Conservation (phyloP, 2,329 filamentous ascomycete genomes). For the Akanthomyces dipterigenus region DNA sequence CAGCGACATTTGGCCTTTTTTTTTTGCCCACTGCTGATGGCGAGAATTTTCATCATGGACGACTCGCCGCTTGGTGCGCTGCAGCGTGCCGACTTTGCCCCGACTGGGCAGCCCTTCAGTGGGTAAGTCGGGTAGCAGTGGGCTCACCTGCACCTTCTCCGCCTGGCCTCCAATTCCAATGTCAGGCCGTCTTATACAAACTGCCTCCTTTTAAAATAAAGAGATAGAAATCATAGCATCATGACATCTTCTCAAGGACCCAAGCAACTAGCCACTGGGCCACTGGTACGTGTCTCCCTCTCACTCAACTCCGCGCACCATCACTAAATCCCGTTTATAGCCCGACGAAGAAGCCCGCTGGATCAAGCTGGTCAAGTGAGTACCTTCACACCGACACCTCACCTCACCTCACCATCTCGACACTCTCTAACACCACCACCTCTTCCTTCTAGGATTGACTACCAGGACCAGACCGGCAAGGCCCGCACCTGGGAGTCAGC, state of each 20-base stretch:
- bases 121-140: too few relatives aligned
- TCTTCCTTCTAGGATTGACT: constrained; percentile 44
- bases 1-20: too few relatives aligned
- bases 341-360: constrained; percentile 48
- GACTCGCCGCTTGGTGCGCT: too few relatives aligned
- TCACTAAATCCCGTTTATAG: constrained; percentile 25
- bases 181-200: too few relatives aligned
- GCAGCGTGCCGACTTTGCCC: too few relatives aligned
- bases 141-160: background rate
- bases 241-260: constrained; percentile 36
- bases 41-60: too few relatives aligned
- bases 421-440: background rate
- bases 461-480: constrained; percentile 54
- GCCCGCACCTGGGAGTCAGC: constrained; percentile 64
- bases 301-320: background rate
- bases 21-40: too few relatives aligned
- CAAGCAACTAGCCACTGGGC: constrained; percentile 37
- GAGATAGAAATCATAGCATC: background rate
- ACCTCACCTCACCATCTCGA: background rate
- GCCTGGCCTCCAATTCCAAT: too few relatives aligned
- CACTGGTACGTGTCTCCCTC: constrained; percentile 31
- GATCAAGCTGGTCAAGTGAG: constrained; percentile 53
- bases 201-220: too few relatives aligned
- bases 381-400: background rate
- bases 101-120: too few relatives aligned